Percentiles rank a stretch among this genome's conserved stretches.
These are phyloP conservation scores for Geosmithia putterillii DNA, from an alignment of 2,329 filamentous ascomycete genomes.

Conservation along the genomic window DNA sequence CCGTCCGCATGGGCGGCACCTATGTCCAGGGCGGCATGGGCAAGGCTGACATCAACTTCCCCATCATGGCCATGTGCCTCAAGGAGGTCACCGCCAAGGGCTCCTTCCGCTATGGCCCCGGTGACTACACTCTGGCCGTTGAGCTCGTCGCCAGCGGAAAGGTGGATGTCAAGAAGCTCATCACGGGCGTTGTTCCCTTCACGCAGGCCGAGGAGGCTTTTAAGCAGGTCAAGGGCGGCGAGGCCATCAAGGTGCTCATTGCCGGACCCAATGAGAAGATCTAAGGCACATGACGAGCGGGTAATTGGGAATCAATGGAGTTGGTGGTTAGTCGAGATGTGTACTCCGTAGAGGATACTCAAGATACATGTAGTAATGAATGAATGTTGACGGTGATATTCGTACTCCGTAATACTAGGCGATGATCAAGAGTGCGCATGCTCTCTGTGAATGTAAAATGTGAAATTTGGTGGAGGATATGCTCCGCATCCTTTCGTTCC, in stretches of 20 bases:
- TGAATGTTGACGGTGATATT: no score
- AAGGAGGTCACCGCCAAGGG: conserved; percentile 85
- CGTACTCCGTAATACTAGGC: no score
- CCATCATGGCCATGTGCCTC: conserved; percentile 77
- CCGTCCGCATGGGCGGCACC: conserved; percentile 56
- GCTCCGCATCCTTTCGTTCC: no score
- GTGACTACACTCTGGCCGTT: conserved; percentile 78
- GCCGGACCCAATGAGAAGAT: conserved; percentile 51
- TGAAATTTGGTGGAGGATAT: no score
- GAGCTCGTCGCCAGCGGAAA: conserved; percentile 61
- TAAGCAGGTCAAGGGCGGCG: conserved; percentile 70
- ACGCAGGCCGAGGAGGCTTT: conserved; percentile 77
- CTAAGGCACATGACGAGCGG: background rate
- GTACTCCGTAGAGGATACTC: no score
- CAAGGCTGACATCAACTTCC: conserved; percentile 75
- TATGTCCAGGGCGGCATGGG: conserved; percentile 90
- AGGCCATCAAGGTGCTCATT: conserved; percentile 62
- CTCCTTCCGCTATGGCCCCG: conserved; percentile 78
- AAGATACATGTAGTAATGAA: no score
- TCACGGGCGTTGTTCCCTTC: conserved; percentile 69
- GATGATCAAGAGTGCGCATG: no score
- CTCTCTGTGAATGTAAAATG: no score
- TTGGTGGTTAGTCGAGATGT: no score
- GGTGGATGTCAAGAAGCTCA: conserved; percentile 71
- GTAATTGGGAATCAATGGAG: background rate